Evolutionary conservation across 2,329 filamentous ascomycete species (phyloP), one percentile per base, ranked within the genome.

Genomic region (Penicillium glabrum): DNA sequence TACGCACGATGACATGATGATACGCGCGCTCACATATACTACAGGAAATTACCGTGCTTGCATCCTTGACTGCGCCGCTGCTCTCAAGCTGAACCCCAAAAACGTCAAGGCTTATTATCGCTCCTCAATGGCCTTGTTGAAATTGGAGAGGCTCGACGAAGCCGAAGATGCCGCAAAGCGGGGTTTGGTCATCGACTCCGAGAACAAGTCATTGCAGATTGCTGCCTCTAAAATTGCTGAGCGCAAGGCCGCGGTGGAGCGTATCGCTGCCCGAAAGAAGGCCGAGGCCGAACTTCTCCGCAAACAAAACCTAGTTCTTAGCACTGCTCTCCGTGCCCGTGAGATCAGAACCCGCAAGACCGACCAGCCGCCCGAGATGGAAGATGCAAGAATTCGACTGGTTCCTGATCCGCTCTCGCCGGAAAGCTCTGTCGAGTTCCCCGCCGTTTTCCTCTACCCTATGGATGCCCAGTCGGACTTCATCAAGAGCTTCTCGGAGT

Each of bases 21-120:
- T 41, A 31, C 8, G 21, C 19, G 9, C 27, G 21, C 33, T 48
- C 24, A 48, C 44, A 10, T 24, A 10, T 23, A 13, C 11, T 19
- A 39, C 66, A 88, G 86, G 85, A 72, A 99, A 99, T 79, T 95
- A 93, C 77, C 88, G 93, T 61, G 88, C 86, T 61, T 92, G 89
- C 76, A 96, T 89, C 68, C 82, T 89, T 47, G 95, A 98, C 80
- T 95, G 93, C 74, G 89, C 88, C 2, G 82, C 86, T 8, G 89
- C 90, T 1, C 82, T 99, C 58, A 85, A 86, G 39, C 80, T 97
- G 57, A 96, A 97, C 75, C 83, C 87, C 3, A 74, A 73, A 50
- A 97, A 96, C 73, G 74, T 96, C 68, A 99, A 99, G 78, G 93
- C 95, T 1, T 91, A 88, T 77, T 99, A 96, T 76, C 89, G 95